These are phyloP conservation scores for Diplodia mutila DNA, from an alignment of 2,329 filamentous ascomycete species.

Conservation along the genomic window DNA sequence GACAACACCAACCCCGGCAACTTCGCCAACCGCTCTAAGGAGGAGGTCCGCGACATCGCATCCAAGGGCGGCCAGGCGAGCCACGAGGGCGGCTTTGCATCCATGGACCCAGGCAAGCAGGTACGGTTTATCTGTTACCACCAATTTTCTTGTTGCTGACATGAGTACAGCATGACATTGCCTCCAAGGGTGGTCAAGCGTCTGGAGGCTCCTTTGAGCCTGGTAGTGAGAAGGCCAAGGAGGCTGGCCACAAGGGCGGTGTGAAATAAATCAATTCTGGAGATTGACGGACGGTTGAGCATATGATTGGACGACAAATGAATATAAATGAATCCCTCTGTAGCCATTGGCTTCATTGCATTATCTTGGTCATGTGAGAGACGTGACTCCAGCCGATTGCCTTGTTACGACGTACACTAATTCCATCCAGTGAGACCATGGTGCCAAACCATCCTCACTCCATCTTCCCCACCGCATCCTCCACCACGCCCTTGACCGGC, in stretches of 20 bases:
- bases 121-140: conserved; percentile 19
- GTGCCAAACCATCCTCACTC: too few relatives aligned
- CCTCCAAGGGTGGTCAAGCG: conserved; percentile 58
- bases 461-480: background rate
- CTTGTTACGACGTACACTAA: too few relatives aligned
- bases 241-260: conserved; percentile 60
- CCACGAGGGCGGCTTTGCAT: conserved; percentile 43
- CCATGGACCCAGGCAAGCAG: conserved; percentile 42
- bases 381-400: too few relatives aligned
- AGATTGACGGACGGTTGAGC: too few relatives aligned
- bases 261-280: background rate
- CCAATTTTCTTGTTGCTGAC: background rate
- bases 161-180: conserved; percentile 53
- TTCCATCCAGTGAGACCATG: too few relatives aligned
- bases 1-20: conserved; percentile 51
- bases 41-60: conserved; percentile 51
- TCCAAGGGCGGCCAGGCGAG: conserved; percentile 49
- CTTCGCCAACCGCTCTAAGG: conserved; percentile 55
- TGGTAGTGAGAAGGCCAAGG: conserved; percentile 56
- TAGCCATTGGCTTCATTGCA: too few relatives aligned
- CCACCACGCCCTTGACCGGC: background rate
- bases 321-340: too few relatives aligned
- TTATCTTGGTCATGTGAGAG: too few relatives aligned
- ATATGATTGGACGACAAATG: too few relatives aligned
- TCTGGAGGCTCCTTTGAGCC: conserved; percentile 60